A percentile compares a stretch with the other conserved stretches of the same genome.
These are phyloP conservation scores for Parastagonospora nodorum DNA, from an alignment of 2,329 filamentous ascomycete species.

Conservation along the genomic window DNA sequence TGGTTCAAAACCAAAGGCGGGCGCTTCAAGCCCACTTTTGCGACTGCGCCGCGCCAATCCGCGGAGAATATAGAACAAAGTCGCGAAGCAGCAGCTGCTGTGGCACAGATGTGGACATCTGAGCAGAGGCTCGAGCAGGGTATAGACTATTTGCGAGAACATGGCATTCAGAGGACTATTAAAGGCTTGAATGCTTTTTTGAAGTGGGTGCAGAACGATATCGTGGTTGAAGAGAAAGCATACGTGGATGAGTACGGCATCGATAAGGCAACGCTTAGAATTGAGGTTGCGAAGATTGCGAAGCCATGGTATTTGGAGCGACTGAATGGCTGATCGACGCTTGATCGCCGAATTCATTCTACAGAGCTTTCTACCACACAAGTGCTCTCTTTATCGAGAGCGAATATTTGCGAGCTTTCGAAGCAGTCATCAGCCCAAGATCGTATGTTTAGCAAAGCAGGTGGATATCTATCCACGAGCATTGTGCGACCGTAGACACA, in stretches of 20 bases:
- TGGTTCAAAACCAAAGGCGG: slow-evolving; percentile 40
- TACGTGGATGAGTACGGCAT: slow-evolving; percentile 23
- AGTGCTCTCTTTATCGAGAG: no score
- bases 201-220: slow-evolving; percentile 32
- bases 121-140: slow-evolving; percentile 30
- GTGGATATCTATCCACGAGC: no score
- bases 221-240: slow-evolving; percentile 27
- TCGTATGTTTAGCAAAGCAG: no score
- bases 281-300: slow-evolving; percentile 30
- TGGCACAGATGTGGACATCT: slow-evolving; percentile 26
- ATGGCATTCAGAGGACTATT: slow-evolving; percentile 12
- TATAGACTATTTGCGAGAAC: slow-evolving; percentile 31
- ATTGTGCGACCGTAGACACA: no score
- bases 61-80: slow-evolving; percentile 11
- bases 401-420: no score
- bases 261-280: slow-evolving; percentile 22
- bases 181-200: slow-evolving; percentile 22
- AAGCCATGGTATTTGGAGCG: slow-evolving; percentile 28
- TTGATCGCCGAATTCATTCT: no score
- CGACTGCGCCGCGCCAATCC: slow-evolving; percentile 18
- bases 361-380: no score
- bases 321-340: background rate
- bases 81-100: slow-evolving; percentile 10
- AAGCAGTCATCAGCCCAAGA: no score
- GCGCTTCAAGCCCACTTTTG: slow-evolving; percentile 30